Percentiles rank a stretch among this genome's conserved stretches.
These are phyloP conservation scores for Penicillium soppii DNA, from an alignment of 495 filamentous ascomycete species.

Conservation along the genomic window DNA sequence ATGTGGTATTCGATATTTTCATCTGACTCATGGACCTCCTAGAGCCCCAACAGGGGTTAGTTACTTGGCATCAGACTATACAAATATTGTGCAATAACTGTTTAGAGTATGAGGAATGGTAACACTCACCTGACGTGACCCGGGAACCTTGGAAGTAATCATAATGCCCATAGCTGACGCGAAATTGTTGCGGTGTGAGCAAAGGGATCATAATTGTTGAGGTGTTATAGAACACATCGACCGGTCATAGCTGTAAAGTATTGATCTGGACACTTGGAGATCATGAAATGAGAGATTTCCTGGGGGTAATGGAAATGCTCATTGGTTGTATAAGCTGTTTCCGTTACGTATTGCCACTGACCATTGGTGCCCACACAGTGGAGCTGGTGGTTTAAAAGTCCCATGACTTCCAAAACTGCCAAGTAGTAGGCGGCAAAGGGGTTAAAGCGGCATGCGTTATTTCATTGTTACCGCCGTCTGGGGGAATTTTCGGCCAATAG, in stretches of 20 bases:
- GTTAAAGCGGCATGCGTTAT: constrained; percentile 1
- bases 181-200: constrained; percentile 4
- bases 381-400: constrained; percentile 25
- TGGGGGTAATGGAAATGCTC: constrained; percentile 26
- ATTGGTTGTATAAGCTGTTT: constrained; percentile 35
- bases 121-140: too few relatives aligned
- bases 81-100: background rate
- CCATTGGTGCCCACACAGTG: constrained; percentile 31
- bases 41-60: background rate
- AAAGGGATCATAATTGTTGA: constrained; percentile 4
- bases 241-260: constrained; percentile 4
- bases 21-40: background rate
- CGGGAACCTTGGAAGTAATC: too few relatives aligned
- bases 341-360: constrained; percentile 40
- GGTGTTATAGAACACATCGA: constrained; percentile 10
- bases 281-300: constrained; percentile 21
- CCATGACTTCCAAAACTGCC: constrained; percentile 9
- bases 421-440: constrained; percentile 6
- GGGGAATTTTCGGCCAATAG: background rate
- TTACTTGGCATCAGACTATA: background rate
- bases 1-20: background rate
- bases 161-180: background rate
- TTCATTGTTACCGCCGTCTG: background rate
- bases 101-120: too few relatives aligned
- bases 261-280: constrained; percentile 5